Conservation (phyloP, 768 basidiomycete genomes). For the Boletus pseudopeckii region DNA sequence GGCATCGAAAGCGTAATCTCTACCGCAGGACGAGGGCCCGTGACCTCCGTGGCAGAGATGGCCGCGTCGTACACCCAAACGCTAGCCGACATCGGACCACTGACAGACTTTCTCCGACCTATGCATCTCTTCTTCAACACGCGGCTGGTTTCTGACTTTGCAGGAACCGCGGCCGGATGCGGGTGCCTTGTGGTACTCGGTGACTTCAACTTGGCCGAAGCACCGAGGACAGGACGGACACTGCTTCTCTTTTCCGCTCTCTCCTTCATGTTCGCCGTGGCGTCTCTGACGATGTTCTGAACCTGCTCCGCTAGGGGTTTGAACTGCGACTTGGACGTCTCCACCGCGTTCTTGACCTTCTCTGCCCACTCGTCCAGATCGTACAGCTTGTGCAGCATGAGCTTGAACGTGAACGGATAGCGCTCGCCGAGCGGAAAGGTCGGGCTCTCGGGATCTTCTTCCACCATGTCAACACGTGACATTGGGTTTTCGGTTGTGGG, state of each 20-base stretch:
- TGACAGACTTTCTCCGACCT: slow-evolving; percentile 46
- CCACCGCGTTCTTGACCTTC: slow-evolving; percentile 52
- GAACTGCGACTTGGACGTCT: slow-evolving; percentile 52
- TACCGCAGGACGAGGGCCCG: slow-evolving; percentile 14
- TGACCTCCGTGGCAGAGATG: slow-evolving; percentile 40
- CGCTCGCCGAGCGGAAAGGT: slow-evolving; percentile 41
- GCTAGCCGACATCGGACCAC: slow-evolving; percentile 29
- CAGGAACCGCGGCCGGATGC: not conserved
- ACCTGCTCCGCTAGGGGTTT: slow-evolving; percentile 47
- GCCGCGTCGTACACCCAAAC: slow-evolving; percentile 53
- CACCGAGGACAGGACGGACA: slow-evolving; percentile 27
- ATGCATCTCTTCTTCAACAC: slow-evolving; percentile 56
- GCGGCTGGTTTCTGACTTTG: slow-evolving; percentile 21
- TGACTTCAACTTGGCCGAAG: slow-evolving; percentile 16
- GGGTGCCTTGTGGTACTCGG: not conserved
- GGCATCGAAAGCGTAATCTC: slow-evolving; percentile 20
- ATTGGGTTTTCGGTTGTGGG: not conserved
- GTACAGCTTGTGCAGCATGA: slow-evolving; percentile 67
- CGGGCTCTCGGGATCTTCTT: slow-evolving; percentile 28
- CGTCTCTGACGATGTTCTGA: slow-evolving; percentile 14
- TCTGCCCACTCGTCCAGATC: slow-evolving; percentile 54
- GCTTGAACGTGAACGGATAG: slow-evolving; percentile 61
- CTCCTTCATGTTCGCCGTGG: slow-evolving; percentile 13
- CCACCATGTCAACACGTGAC: slow-evolving; percentile 1
- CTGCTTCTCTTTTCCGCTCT: slow-evolving; percentile 11